Evolutionary conservation across 2,329 filamentous ascomycete genomes (phyloP), one percentile per base, ranked within the genome.

Genomic region (Drechslerella dactyloides): DNA sequence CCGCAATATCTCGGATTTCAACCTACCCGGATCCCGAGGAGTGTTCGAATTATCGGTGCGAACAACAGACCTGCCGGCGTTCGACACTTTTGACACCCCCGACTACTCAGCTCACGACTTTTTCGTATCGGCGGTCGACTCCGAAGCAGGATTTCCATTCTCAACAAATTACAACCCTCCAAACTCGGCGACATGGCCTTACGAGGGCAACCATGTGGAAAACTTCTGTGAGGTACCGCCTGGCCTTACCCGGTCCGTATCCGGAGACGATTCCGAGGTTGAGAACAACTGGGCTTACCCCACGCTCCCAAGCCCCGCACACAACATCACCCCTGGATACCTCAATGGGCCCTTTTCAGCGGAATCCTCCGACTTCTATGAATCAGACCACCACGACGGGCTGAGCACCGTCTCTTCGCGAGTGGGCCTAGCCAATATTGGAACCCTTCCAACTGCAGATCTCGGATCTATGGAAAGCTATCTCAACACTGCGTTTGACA

Each of bases 181-280:
- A 84, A 84, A 7, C 83, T 83, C 76, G 85, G 85, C 76, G 83
- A 85, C 78, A 83, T 86, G 78, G 80, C 84, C 17, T 79, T 72
- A 72, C 80, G 42, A 79, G 82, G 24, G 83, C 83, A 76, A 85
- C 84, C 76, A 82, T 74, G 44, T 74, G 42, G 74, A 75, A 30
- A 68, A 64, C 52, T 69, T 61, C 56, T 75, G 59, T 74, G 75
- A 58, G 74, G 74, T 54, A 56, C 75, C 52, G 63, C 74, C 84
- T 82, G n/a, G 84, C 85, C 76, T 84, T 84, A 73, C 82, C 84
- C 27, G 81, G 84, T 86, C 85, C 8, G 88, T 85, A 7, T 89
- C 87, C 11, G 87, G 87, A 37, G 86, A 89, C 70, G 86, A 88
- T 7, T 89, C 86, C 8, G 86, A 89, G 77, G 85, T 86, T 3